phyloP scores from a whole-genome alignment of 2,329 filamentous ascomycete genomes.

The Podosphaera leucotricha region DNA sequence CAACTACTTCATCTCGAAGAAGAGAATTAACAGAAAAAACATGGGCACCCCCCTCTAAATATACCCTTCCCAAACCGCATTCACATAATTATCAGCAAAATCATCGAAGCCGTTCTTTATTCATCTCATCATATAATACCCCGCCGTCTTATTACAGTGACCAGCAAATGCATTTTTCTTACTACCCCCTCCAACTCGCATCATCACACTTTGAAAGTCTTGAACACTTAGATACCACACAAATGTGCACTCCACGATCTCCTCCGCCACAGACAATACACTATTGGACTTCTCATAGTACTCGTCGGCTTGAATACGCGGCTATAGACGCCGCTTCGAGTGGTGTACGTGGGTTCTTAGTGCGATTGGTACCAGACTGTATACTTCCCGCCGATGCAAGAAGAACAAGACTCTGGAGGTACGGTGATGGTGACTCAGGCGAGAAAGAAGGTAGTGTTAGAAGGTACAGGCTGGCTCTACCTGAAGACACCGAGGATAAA shows the following conservation, averaged over 20 bases:
- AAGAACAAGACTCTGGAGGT: conserved; percentile 25
- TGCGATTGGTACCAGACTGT: conserved; percentile 36
- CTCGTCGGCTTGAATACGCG: conserved; percentile 38
- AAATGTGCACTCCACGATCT: not conserved
- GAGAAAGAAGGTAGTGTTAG: conserved; percentile 35
- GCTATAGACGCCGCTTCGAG: conserved; percentile 38
- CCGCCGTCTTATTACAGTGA: conserved; percentile 1
- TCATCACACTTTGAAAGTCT: not conserved
- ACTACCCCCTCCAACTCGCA: conserved; percentile 11
- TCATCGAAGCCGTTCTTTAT: not conserved
- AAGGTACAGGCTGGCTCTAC: conserved; percentile 34
- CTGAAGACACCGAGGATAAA: conserved; percentile 17
- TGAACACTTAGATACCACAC: conserved; percentile 1
- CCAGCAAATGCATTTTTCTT: conserved; percentile 11
- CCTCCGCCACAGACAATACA: conserved; percentile 34
- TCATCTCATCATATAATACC: conserved; percentile 3
- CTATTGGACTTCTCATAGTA: conserved; percentile 43
- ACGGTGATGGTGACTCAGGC: conserved; percentile 24
- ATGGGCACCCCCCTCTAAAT: not conserved
- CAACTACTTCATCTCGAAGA: not conserved
- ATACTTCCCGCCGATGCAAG: conserved; percentile 27
- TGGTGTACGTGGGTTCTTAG: conserved; percentile 35
- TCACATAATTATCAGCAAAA: not conserved
- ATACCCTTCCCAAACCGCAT: not conserved
- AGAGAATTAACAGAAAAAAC: not conserved